Evolutionary conservation across 2,329 filamentous ascomycete genomes (phyloP).

Genomic region (Fusarium domesticum): DNA sequence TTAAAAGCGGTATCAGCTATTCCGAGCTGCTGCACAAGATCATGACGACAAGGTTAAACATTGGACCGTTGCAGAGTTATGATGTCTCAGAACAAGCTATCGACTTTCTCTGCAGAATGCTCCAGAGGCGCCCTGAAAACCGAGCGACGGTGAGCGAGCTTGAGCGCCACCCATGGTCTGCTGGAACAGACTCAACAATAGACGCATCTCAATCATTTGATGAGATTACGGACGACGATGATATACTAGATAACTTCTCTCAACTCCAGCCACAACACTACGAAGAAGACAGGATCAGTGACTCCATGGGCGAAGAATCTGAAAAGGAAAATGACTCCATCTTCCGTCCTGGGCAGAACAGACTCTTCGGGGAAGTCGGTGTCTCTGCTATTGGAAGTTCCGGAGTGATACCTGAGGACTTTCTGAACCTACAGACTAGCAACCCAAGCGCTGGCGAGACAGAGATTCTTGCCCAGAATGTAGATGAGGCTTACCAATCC

Average conservation of each 20-base stretch:
- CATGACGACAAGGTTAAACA: conserved; percentile 73
- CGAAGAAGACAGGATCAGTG: conserved; percentile 40
- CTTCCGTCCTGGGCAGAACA: conserved; percentile 52
- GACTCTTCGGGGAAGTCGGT: conserved; percentile 55
- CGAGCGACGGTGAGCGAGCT: conserved; percentile 72
- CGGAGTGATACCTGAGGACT: conserved; percentile 47
- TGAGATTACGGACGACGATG: conserved; percentile 59
- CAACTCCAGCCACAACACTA: conserved; percentile 45
- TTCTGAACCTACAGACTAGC: conserved; percentile 47
- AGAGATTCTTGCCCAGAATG: conserved; percentile 45
- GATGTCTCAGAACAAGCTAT: conserved; percentile 65
- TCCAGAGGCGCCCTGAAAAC: conserved; percentile 74
- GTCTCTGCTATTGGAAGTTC: conserved; percentile 53
- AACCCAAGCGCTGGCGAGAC: conserved; percentile 39
- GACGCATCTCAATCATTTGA: conserved; percentile 51
- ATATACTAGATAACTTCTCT: conserved; percentile 57
- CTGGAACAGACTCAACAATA: conserved; percentile 29
- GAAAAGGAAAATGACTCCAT: conserved; percentile 79
- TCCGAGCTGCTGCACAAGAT: conserved; percentile 80
- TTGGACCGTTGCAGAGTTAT: conserved; percentile 55
- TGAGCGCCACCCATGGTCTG: conserved; percentile 72
- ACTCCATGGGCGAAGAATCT: conserved; percentile 61
- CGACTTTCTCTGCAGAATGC: conserved; percentile 73
- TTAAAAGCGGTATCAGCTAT: conserved; percentile 70
- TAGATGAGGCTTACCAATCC: conserved; percentile 44